These are phyloP conservation scores for Silene latifolia DNA, from an alignment of 148 eudicot genomes.

Conservation along the genomic window DNA sequence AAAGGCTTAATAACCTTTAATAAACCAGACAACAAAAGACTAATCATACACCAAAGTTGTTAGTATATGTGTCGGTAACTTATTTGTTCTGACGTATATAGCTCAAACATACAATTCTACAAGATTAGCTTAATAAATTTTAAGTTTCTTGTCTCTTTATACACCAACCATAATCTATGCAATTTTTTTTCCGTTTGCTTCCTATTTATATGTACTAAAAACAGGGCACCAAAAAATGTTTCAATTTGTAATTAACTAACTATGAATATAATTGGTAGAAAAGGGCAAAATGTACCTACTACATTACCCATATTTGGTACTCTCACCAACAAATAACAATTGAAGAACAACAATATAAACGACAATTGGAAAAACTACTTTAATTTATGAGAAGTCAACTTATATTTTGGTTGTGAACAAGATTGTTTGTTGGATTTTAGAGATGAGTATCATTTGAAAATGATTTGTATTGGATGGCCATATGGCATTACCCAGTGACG, in stretches of 20 bases:
- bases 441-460: background rate
- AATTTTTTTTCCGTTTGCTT: background rate
- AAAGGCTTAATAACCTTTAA: too few relatives aligned
- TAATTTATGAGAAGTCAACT: too few relatives aligned
- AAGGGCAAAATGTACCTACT: background rate
- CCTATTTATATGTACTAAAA: background rate
- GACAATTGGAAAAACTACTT: too few relatives aligned
- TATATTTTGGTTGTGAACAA: too few relatives aligned
- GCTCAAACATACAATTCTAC: background rate
- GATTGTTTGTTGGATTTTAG: too few relatives aligned
- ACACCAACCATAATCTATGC: slow-evolving; percentile 3
- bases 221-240: background rate
- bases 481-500: too few relatives aligned
- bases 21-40: too few relatives aligned
- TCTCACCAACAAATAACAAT: background rate
- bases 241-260: background rate
- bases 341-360: background rate
- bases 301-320: background rate
- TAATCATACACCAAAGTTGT: too few relatives aligned
- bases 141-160: background rate
- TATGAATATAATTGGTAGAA: background rate
- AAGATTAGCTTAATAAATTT: background rate
- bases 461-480: too few relatives aligned
- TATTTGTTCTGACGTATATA: background rate
- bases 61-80: too few relatives aligned